Evolutionary conservation across 352 stramenopile species (phyloP), one percentile per base, ranked within the genome.

Genomic region (Phytophthora lateralis): DNA sequence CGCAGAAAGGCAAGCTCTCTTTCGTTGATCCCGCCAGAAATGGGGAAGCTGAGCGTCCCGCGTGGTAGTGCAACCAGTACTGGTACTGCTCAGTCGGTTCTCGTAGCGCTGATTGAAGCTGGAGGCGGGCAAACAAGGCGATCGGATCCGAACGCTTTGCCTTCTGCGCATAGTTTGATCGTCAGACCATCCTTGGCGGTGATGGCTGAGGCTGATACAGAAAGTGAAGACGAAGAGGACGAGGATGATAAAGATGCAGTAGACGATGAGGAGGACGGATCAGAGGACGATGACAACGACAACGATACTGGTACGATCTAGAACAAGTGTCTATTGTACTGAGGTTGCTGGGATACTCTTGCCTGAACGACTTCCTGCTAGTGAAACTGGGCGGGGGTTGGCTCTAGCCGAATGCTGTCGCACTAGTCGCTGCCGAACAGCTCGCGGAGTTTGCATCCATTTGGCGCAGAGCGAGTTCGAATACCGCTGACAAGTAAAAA

Each of bases 401-500:
- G 3, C 37, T 37, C 32, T 29, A 38, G 58, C 58, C 32, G 63
- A 72, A 7, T 68, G 58, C 37, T 60, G 63, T 38, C 58, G 58
- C 44, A 49, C 10, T 3, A 72, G 38, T 18, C 63, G 44, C 20
- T 56, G 58, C 9, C 55, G 58, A 29, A 65, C 48, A 12, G 49
- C 39, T 1, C 49, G 48, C 24, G 71, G 64, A 5, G 80, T 85
- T 39, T 80, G 66, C n/a, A 86, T 60, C 81, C 81, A 90, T 50
- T 89, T 89, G 1, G 44, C 48, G 46, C 81, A 90, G 4, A 90
- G 58, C 7, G 76, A 75, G 34, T 90, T 88, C 11, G 66, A 63
- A 54, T 90, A 90, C 3, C 81, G 74, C 24, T 78, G 76, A 18
- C 76, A 89, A 11, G 75, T 89, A 54, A 90, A 90, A 27, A 80